Conservation (phyloP, 805 yeast species). For the Spathaspora arborariae region DNA sequence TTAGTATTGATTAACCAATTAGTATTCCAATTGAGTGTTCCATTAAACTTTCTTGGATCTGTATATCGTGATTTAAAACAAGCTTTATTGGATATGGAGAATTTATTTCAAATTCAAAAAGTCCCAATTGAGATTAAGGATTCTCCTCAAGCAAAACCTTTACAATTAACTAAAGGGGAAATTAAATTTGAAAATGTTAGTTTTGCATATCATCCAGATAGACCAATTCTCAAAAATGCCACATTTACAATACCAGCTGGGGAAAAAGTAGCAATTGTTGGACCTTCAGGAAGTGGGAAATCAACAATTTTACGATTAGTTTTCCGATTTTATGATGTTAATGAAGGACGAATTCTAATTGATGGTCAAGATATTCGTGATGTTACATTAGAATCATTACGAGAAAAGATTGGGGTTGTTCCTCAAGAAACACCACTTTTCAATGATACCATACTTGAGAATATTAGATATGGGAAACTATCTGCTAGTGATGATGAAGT, state of each 20-base stretch:
- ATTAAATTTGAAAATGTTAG: constrained; percentile 86
- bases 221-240: constrained; percentile 81
- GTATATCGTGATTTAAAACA: constrained; percentile 95
- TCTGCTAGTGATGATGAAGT: constrained; percentile 74
- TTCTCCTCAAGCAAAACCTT: constrained; percentile 56
- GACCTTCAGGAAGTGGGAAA: constrained; percentile 95
- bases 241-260: constrained; percentile 89
- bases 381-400: constrained; percentile 69
- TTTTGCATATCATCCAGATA: constrained; percentile 85
- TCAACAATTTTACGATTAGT: constrained; percentile 81
- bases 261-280: constrained; percentile 87
- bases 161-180: constrained; percentile 53
- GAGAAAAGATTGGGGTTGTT: constrained; percentile 81
- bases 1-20: constrained; percentile 90
- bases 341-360: constrained; percentile 69
- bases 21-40: constrained; percentile 93
- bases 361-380: constrained; percentile 86
- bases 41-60: constrained; percentile 89
- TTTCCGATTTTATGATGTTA: constrained; percentile 86
- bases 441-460: constrained; percentile 85
- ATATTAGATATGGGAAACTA: constrained; percentile 80
- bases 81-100: constrained; percentile 92
- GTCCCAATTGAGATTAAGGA: constrained; percentile 66
- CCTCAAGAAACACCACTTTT: constrained; percentile 97
- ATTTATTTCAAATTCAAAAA: constrained; percentile 79